Conservation (phyloP, 352 stramenopile genomes). For the Pythium diclinum region DNA sequence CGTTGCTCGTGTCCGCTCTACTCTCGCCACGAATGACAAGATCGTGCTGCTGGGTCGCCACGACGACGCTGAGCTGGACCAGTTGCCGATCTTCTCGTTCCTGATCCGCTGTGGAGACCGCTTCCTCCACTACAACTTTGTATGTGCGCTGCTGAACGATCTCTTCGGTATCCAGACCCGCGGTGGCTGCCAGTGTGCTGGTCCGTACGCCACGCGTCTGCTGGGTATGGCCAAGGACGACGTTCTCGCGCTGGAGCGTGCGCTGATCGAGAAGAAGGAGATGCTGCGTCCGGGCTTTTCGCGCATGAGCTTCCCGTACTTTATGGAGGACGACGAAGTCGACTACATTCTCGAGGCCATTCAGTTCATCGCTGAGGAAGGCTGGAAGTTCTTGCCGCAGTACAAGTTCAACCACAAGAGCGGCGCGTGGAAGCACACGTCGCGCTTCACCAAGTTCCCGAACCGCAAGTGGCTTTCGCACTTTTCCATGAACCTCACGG, state of each 20-base stretch:
- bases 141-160: constrained; percentile 94
- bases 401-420: constrained; percentile 94
- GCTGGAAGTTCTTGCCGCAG: constrained; percentile 86
- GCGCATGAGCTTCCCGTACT: constrained; percentile 87
- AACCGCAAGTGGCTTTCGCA: constrained; percentile 32
- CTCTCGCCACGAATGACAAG: constrained; percentile 39
- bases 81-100: constrained; percentile 92
- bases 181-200: constrained; percentile 47
- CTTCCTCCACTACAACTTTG: constrained; percentile 96
- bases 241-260: constrained; percentile 65
- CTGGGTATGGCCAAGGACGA: constrained; percentile 77
- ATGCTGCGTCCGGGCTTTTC: constrained; percentile 92
- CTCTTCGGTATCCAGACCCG: constrained; percentile 94
- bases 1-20: constrained; percentile 23
- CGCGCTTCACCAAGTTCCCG: constrained; percentile 29
- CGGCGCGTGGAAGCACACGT: constrained; percentile 87
- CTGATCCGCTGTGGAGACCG: constrained; percentile 70
- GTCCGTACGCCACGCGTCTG: constrained; percentile 90
- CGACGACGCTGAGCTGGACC: constrained; percentile 11
- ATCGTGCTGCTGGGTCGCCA: constrained; percentile 78
- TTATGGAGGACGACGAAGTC: constrained; percentile 68
- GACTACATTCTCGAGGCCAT: constrained; percentile 91
- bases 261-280: constrained; percentile 85
- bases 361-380: constrained; percentile 89
- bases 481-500: constrained; percentile 18